Evolutionary conservation across 2,329 filamentous ascomycete species (phyloP).

Genomic region (Cladobotryum protrusum): DNA sequence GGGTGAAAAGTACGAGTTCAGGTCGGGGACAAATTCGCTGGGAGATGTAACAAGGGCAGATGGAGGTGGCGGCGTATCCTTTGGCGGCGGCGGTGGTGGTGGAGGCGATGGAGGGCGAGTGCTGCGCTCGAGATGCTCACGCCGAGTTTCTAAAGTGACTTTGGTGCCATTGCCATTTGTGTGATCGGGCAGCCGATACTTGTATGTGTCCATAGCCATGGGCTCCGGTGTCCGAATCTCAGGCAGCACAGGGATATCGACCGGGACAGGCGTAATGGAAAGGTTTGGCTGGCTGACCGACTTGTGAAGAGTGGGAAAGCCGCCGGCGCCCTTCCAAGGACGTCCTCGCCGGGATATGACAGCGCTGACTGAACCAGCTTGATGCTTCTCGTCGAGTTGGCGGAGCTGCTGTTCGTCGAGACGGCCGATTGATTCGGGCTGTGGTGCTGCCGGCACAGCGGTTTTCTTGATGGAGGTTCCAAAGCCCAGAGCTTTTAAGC

Average conservation of each 20-base stretch:
- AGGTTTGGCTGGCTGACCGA: slow-evolving; percentile 16
- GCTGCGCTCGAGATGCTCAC: slow-evolving; percentile 51
- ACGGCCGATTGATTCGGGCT: slow-evolving; percentile 52
- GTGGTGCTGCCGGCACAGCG: slow-evolving; percentile 21
- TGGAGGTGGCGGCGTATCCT: slow-evolving; percentile 22
- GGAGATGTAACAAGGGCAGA: slow-evolving; percentile 22
- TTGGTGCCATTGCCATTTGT: slow-evolving; percentile 63
- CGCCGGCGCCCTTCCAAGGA: slow-evolving; percentile 63
- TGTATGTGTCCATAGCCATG: slow-evolving; percentile 63
- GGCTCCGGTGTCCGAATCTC: slow-evolving; percentile 46
- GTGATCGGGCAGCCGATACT: slow-evolving; percentile 68
- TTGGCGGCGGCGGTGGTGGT: slow-evolving; percentile 35
- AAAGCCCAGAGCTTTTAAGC: slow-evolving; percentile 59
- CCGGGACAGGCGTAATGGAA: slow-evolving; percentile 20
- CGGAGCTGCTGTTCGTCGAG: slow-evolving; percentile 65
- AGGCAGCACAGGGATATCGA: slow-evolving; percentile 36
- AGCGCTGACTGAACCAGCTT: slow-evolving; percentile 44
- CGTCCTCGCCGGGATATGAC: slow-evolving; percentile 59
- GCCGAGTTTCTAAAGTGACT: slow-evolving; percentile 49
- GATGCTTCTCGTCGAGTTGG: slow-evolving; percentile 62
- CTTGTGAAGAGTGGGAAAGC: slow-evolving; percentile 18
- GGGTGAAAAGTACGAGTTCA: slow-evolving; percentile 60
- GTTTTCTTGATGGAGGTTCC: slow-evolving; percentile 37
- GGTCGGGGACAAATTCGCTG: slow-evolving; percentile 43
- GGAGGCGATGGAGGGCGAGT: slow-evolving; percentile 12